A percentile compares a stretch with the other conserved stretches of the same genome.
Conservation (phyloP, 2,329 filamentous ascomycete species). For the Aspergillus neoniger region DNA sequence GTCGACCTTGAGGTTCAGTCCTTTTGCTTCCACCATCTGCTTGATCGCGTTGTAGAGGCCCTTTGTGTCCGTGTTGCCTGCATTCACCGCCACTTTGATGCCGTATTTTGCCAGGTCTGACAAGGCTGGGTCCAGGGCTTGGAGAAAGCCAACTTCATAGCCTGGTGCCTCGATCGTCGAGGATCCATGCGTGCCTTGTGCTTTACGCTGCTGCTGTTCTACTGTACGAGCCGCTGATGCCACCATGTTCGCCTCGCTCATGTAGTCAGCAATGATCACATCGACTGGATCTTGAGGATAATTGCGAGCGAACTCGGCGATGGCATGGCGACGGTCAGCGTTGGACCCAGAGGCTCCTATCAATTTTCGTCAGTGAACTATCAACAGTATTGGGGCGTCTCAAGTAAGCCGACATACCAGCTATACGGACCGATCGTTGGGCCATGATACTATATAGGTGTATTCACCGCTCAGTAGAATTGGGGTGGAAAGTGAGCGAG, state of each 20-base stretch:
- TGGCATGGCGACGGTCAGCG: slow-evolving; percentile 49
- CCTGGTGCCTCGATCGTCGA: slow-evolving; percentile 36
- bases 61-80: slow-evolving; percentile 46
- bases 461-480: neutral
- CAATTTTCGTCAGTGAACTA: neutral
- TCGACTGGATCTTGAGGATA: slow-evolving; percentile 48
- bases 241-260: slow-evolving; percentile 57
- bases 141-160: slow-evolving; percentile 56
- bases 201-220: slow-evolving; percentile 33
- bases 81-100: slow-evolving; percentile 50
- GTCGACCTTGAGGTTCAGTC: slow-evolving; percentile 42
- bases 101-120: slow-evolving; percentile 42
- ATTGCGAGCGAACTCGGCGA: slow-evolving; percentile 45
- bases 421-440: slow-evolving; percentile 31
- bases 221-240: slow-evolving; percentile 37
- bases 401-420: slow-evolving; percentile 21
- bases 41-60: slow-evolving; percentile 43
- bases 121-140: slow-evolving; percentile 47
- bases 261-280: slow-evolving; percentile 51
- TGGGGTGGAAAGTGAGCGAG: too few relatives aligned
- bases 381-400: neutral
- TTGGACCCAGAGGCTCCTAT: slow-evolving; percentile 48
- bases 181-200: slow-evolving; percentile 3
- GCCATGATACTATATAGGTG: slow-evolving; percentile 13
- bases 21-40: slow-evolving; percentile 40